Evolutionary conservation across 257 asterid genomes (phyloP).

Genomic region (Ligustrum vulgare): DNA sequence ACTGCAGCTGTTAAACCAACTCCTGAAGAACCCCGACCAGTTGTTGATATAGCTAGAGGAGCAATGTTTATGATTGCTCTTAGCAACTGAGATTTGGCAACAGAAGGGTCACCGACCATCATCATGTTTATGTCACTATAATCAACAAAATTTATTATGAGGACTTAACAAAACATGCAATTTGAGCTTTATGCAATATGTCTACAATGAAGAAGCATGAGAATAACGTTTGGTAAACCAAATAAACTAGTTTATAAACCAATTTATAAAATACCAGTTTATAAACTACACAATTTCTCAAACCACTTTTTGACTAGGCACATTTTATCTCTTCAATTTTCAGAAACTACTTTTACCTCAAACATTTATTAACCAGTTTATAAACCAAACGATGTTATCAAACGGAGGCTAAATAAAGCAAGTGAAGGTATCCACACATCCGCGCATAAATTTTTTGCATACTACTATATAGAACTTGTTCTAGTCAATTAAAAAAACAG

Average conservation of each 20-base stretch:
- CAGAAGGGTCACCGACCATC: constrained; percentile 99
- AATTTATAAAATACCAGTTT: too few relatives aligned
- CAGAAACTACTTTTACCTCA: too few relatives aligned
- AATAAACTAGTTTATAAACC: too few relatives aligned
- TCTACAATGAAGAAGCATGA: constrained; percentile 1
- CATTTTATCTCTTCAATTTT: too few relatives aligned
- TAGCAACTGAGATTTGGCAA: constrained; percentile 93
- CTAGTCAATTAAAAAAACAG: neutral
- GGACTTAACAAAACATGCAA: neutral
- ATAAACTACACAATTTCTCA: too few relatives aligned
- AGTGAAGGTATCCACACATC: constrained; percentile 5
- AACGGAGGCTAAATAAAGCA: neutral
- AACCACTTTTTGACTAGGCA: too few relatives aligned
- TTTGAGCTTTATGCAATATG: neutral
- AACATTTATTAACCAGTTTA: too few relatives aligned
- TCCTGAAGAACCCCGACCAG: constrained; percentile 98
- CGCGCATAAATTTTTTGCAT: neutral
- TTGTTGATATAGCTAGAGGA: constrained; percentile 95
- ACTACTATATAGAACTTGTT: constrained; percentile 1
- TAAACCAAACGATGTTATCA: too few relatives aligned
- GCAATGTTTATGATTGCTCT: constrained; percentile 97
- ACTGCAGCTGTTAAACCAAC: constrained; percentile 99
- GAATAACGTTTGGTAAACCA: too few relatives aligned
- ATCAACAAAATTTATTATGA: constrained; percentile 23
- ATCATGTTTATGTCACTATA: constrained; percentile 94